Conservation (phyloP, 805 yeast species). For the Groenewaldozyma tartarivorans region DNA sequence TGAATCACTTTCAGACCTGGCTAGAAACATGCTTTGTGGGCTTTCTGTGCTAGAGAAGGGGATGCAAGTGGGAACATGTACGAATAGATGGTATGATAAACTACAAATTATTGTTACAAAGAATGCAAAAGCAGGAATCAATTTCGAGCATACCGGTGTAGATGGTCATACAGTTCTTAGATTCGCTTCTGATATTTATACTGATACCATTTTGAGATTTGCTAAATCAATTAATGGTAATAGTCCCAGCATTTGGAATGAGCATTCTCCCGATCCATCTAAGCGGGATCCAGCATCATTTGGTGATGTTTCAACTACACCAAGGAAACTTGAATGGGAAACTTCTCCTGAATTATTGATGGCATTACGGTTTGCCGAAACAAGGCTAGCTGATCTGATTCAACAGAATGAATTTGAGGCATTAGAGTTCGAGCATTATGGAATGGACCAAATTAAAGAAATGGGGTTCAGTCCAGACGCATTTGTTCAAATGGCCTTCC, state of each 20-base stretch:
- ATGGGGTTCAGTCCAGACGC: conserved; percentile 93
- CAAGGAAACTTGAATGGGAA: conserved; percentile 84
- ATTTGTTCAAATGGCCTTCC: conserved; percentile 87
- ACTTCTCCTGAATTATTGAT: conserved; percentile 68
- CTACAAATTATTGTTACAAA: conserved; percentile 77
- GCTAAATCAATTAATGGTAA: conserved; percentile 74
- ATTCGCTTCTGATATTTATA: conserved; percentile 81
- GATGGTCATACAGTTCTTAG: conserved; percentile 92
- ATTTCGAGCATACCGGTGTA: conserved; percentile 85
- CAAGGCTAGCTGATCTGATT: conserved; percentile 76
- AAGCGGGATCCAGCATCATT: conserved; percentile 34
- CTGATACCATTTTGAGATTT: conserved; percentile 80
- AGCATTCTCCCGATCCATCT: conserved; percentile 40
- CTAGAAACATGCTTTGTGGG: conserved; percentile 85
- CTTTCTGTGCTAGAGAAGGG: conserved; percentile 70
- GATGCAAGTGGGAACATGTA: conserved; percentile 87
- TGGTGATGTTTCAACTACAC: conserved; percentile 48
- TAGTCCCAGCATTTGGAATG: conserved; percentile 62
- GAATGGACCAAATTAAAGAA: conserved; percentile 67
- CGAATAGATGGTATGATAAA: conserved; percentile 93
- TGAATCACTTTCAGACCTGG: conserved; percentile 45
- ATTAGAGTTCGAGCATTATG: conserved; percentile 56
- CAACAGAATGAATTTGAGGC: conserved; percentile 83
- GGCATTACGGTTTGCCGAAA: conserved; percentile 82
- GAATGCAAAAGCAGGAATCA: conserved; percentile 87